phyloP scores from a whole-genome alignment of 139 green algal genomes.

The Nannochloris sp. region DNA sequence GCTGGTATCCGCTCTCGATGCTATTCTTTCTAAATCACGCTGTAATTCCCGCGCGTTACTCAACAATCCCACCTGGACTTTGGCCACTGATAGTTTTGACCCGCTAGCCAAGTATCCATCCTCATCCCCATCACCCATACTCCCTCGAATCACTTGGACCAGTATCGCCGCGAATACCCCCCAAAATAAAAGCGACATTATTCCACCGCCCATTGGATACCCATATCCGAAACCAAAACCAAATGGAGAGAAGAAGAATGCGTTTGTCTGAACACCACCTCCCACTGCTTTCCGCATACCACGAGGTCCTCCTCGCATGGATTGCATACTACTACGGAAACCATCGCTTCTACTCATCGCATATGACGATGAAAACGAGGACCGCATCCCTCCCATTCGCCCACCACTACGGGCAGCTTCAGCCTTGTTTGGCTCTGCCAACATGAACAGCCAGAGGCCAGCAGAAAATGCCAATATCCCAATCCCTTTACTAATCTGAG shows the following conservation, averaged over 20 bases:
- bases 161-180: slow-evolving; percentile 24
- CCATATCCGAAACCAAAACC: slow-evolving; percentile 22
- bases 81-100: slow-evolving; percentile 14
- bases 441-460: neutral
- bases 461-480: slow-evolving; percentile 1
- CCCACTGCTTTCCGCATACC: neutral
- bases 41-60: slow-evolving; percentile 75
- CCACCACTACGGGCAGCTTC: slow-evolving; percentile 35
- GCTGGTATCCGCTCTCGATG: slow-evolving; percentile 68
- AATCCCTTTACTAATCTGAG: slow-evolving; percentile 1
- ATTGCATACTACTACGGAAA: neutral
- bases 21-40: slow-evolving; percentile 77
- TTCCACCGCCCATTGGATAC: slow-evolving; percentile 22
- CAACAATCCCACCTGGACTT: slow-evolving; percentile 78
- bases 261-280: neutral
- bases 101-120: neutral
- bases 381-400: slow-evolving; percentile 26
- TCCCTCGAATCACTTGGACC: slow-evolving; percentile 3
- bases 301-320: neutral
- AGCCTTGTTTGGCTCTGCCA: slow-evolving; percentile 5
- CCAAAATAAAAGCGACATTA: slow-evolving; percentile 30
- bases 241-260: slow-evolving; percentile 19
- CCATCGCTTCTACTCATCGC: neutral
- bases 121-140: neutral
- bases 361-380: slow-evolving; percentile 21